Evolutionary conservation across 108 stramenopile genomes (phyloP).

Genomic region (Tribonema minus): DNA sequence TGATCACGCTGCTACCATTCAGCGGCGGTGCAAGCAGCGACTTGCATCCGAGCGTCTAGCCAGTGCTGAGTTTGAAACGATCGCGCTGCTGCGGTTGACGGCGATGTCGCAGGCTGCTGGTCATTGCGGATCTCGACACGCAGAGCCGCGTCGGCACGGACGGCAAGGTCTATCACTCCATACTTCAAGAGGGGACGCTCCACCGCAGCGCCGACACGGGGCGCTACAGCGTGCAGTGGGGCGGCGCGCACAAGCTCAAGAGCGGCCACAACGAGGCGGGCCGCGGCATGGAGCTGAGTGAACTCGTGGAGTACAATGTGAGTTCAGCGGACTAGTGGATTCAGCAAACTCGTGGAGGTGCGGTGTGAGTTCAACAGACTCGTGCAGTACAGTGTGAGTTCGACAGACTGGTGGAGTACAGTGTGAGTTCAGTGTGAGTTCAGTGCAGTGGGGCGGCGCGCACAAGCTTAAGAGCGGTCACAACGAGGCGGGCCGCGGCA

Average conservation of each 20-base stretch:
- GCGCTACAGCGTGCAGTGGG: not conserved
- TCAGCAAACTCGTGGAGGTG: too few relatives aligned
- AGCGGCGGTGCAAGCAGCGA: too few relatives aligned
- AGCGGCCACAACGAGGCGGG: constrained; percentile 89
- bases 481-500: constrained; percentile 90
- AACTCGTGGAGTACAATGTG: constrained; percentile 72
- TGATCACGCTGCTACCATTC: too few relatives aligned
- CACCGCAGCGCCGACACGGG: not conserved
- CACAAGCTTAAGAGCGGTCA: constrained; percentile 64
- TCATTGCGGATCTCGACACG: not conserved
- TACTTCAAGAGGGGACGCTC: not conserved
- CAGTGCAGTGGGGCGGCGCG: constrained; percentile 1
- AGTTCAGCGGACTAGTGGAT: not conserved
- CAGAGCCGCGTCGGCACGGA: not conserved
- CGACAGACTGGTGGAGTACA: constrained; percentile 72
- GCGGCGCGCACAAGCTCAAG: constrained; percentile 31
- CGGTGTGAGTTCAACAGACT: too few relatives aligned
- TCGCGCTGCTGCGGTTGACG: too few relatives aligned
- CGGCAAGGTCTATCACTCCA: not conserved
- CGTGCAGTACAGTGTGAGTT: too few relatives aligned
- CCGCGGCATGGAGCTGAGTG: constrained; percentile 84
- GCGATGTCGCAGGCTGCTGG: not conserved
- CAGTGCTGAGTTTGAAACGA: too few relatives aligned
- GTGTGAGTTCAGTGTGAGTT: too few relatives aligned
- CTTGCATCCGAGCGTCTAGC: too few relatives aligned